Base-by-base conservation (phyloP, 2,329 filamentous ascomycete genomes). In the Trichoderma afroharzianum region DNA sequence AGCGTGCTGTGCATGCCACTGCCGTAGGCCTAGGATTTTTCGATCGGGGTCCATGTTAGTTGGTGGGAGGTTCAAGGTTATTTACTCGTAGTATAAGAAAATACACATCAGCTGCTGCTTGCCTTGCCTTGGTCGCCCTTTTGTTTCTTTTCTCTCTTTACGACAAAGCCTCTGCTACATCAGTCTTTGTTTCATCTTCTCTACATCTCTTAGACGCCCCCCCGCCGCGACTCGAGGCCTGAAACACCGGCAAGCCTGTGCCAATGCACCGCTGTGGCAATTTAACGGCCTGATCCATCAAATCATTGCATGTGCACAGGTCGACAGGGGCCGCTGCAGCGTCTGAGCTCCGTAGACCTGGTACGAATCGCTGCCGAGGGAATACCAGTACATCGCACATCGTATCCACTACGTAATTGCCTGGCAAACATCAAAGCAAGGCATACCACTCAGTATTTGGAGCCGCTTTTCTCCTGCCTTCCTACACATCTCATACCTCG, bases 371-470 rank as follows among this genome's bases (percentile, higher is more conserved):
- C 63, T 68, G 21, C 53, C 36, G 33, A 21, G 1, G 12, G 36
- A 28, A 57, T 67, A 36, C 36, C 58, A 53, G 39, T 14, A n/a
- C 58, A 53, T 53, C 47, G 18, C 59, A 57, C 57, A 21, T 63
- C 67, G 57, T 69, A 69, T 50, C 62, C 53, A 50, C 71, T 72
- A 72, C 71, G 71, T 72, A 72, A 72, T 72, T 67, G 67, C 66
- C 58, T 39, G 43, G 39, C 66, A 61, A 55, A 61, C 71, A 26
- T 33, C 50, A 36, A 70, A 50, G 21, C 63, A 71, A 39, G 63
- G 58, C 63, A 39, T 39, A 39, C 36, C 8, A 18, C 36, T 36
- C 15, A 39, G 32, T 59, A 7, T 55, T 50, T 50, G 28, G 36
- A 62, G 67, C 55, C 21, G 28, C 57, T 57, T 68, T 39, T 61